These are phyloP conservation scores for Paratinospora sagittata DNA, from an alignment of 164 flowering plant species.

Conservation along the genomic window DNA sequence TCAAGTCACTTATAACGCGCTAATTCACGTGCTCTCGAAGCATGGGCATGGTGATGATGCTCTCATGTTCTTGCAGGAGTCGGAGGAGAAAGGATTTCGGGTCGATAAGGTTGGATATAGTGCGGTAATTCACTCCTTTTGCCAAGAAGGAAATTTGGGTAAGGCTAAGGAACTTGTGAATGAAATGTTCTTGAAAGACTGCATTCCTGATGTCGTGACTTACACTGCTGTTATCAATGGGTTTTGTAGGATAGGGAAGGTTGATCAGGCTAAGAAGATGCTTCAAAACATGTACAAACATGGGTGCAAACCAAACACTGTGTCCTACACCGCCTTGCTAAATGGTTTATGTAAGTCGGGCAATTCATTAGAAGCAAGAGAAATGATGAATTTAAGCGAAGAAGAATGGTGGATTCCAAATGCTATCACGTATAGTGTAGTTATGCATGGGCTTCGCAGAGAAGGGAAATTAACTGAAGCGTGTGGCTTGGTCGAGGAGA, in stretches of 20 bases:
- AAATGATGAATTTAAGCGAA: slow-evolving; percentile 65
- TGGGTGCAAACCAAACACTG: slow-evolving; percentile 83
- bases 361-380: slow-evolving; percentile 70
- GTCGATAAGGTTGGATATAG: slow-evolving; percentile 79
- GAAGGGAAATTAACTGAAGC: slow-evolving; percentile 77
- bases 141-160: slow-evolving; percentile 55
- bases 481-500: slow-evolving; percentile 60
- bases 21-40: slow-evolving; percentile 75
- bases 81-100: slow-evolving; percentile 59
- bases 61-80: slow-evolving; percentile 57
- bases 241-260: slow-evolving; percentile 53
- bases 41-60: slow-evolving; percentile 76
- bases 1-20: slow-evolving; percentile 64
- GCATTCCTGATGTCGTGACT: slow-evolving; percentile 87
- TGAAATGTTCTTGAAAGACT: slow-evolving; percentile 66
- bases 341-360: slow-evolving; percentile 70
- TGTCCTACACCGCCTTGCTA: slow-evolving; percentile 72
- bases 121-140: slow-evolving; percentile 63
- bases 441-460: slow-evolving; percentile 83
- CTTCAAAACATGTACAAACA: slow-evolving; percentile 67
- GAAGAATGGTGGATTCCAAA: slow-evolving; percentile 90
- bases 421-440: slow-evolving; percentile 73
- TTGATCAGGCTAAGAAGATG: slow-evolving; percentile 78
- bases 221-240: slow-evolving; percentile 77
- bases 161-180: slow-evolving; percentile 67